Base-by-base conservation (phyloP, 495 filamentous ascomycete genomes). In the Trichocladium antarcticum region DNA sequence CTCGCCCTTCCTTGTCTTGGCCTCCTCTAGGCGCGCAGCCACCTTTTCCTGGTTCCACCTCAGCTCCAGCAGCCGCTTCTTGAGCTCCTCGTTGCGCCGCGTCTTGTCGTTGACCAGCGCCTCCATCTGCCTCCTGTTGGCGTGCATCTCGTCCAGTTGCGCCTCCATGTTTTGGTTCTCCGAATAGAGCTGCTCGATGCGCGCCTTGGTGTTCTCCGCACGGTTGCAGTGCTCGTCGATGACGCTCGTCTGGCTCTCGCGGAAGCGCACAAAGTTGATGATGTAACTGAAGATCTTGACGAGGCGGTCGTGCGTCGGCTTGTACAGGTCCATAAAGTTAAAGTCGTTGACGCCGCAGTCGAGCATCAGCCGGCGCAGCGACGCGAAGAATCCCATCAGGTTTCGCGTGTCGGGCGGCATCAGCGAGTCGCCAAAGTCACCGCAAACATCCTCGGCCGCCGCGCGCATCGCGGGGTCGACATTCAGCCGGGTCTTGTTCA, bases 251-350 rank as follows among this genome's bases (percentile, higher is more conserved):
- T 95, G 89, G 47, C 81, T 85, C 68, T 95, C 89, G 52, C 93
- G 85, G 68, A 96, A 98, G 41, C 92, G 79, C 42, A 95, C 88
- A 67, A 98, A 98, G 68, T 98, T 98, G 68, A 98, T 97, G 44
- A 97, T 74, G 61, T 95, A 96, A 22, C 84, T 90, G 58, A 97
- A 89, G 50, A 96, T 89, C 66, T 86, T 88, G 50, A 86, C 82
- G 5, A 98, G 76, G 44, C 92, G 82, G 45, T 82, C 82, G 59
- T 87, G 84, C 11, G 87, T 93, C 20, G 92, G 92, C 66, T 83
- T 86, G 53, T 86, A 84, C 6, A 98, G 65, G 60, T 98, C 92
- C 24, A 78, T 77, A 66, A 97, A 95, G 14, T 81, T 88, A 59
- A 98, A 96, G 64, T 98, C 92, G 50, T 79, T 80, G 52, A 98